Evolutionary conservation across 2,329 filamentous ascomycete species (phyloP).

Genomic region (Aplosporella prunicola): DNA sequence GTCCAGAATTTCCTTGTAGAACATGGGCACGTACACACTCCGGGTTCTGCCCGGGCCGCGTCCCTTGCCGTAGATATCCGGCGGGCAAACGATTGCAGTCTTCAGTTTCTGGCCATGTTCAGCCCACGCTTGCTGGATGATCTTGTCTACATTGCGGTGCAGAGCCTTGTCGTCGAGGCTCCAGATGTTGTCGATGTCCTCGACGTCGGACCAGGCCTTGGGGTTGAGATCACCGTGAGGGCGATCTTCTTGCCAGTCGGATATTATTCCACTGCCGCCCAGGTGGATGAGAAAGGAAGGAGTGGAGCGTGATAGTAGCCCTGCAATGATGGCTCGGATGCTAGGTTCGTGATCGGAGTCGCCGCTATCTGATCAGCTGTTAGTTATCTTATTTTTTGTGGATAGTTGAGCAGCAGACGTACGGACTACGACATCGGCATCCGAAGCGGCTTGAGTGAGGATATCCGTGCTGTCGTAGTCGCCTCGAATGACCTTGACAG

Average conservation of each 20-base stretch:
- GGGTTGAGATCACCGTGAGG: conserved; percentile 37
- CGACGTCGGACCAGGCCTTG: conserved; percentile 50
- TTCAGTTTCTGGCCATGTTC: conserved; percentile 2
- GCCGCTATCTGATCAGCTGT: conserved; percentile 13
- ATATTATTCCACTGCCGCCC: conserved; percentile 46
- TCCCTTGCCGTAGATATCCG: conserved; percentile 53
- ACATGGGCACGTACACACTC: conserved; percentile 44
- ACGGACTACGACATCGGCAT: conserved; percentile 17
- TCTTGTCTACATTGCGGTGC: conserved; percentile 60
- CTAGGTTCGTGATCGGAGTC: conserved; percentile 20
- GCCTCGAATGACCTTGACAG: conserved; percentile 3
- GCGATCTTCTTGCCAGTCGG: conserved; percentile 16
- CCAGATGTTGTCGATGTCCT: conserved; percentile 46
- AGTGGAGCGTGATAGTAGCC: conserved; percentile 40
- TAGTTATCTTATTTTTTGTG: neutral
- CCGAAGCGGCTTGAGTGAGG: neutral
- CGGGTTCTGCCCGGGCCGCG: conserved; percentile 47
- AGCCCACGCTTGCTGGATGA: conserved; percentile 43
- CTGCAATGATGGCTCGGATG: conserved; percentile 36
- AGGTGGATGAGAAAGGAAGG: conserved; percentile 45
- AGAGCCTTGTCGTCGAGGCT: conserved; percentile 46
- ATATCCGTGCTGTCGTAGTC: conserved; percentile 5
- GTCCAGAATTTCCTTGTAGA: conserved; percentile 40
- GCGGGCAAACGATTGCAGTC: conserved; percentile 50
- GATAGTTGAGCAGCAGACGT: neutral